These are phyloP conservation scores for Tolypocladium endophyticum DNA, from an alignment of 2,329 filamentous ascomycete genomes.

Conservation along the genomic window DNA sequence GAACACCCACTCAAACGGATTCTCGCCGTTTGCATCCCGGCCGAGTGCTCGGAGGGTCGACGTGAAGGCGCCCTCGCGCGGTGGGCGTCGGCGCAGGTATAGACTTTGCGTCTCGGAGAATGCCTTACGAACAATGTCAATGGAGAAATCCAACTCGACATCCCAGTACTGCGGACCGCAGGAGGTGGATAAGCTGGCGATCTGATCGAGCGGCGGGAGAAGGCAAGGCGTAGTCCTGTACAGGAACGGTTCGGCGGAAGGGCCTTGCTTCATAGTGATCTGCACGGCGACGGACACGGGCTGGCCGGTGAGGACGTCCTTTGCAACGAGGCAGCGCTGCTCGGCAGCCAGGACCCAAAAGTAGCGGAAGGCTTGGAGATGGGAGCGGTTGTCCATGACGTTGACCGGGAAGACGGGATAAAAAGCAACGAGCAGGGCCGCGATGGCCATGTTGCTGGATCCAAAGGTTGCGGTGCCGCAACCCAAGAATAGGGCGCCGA, in stretches of 20 bases:
- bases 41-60: slow-evolving; percentile 67
- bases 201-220: slow-evolving; percentile 53
- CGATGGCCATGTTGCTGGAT: slow-evolving; percentile 77
- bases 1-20: slow-evolving; percentile 67
- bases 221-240: slow-evolving; percentile 46
- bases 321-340: slow-evolving; percentile 75
- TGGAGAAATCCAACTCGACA: slow-evolving; percentile 63
- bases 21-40: slow-evolving; percentile 17
- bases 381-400: slow-evolving; percentile 87
- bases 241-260: slow-evolving; percentile 25
- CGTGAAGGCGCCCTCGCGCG: slow-evolving; percentile 58
- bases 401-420: slow-evolving; percentile 86
- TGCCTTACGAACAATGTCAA: slow-evolving; percentile 48
- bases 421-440: slow-evolving; percentile 78
- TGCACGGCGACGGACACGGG: slow-evolving; percentile 65
- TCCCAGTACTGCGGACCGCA: slow-evolving; percentile 67
- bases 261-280: slow-evolving; percentile 43
- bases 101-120: slow-evolving; percentile 62
- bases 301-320: slow-evolving; percentile 75
- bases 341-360: slow-evolving; percentile 95
- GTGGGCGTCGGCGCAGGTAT: slow-evolving; percentile 60
- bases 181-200: slow-evolving; percentile 49
- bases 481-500: slow-evolving; percentile 82
- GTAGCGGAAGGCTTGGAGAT: slow-evolving; percentile 92
- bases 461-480: slow-evolving; percentile 89